Percentiles rank a stretch among this genome's conserved stretches.
Conservation (phyloP, 2,329 filamentous ascomycete species). For the Ophiostoma novo-ulmi region DNA sequence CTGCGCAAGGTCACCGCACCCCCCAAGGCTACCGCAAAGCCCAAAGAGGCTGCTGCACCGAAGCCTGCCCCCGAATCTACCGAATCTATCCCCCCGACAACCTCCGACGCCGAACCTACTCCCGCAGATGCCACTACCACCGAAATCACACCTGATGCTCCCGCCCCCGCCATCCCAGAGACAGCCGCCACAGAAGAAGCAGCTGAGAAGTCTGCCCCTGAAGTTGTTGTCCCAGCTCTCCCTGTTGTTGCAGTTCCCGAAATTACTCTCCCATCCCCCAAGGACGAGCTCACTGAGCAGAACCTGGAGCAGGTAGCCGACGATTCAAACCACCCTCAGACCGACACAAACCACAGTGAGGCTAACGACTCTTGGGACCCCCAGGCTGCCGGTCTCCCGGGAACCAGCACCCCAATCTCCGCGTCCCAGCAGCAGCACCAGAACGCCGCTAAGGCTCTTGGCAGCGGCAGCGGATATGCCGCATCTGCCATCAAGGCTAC, state of each 20-base stretch:
- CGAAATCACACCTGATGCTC: neutral
- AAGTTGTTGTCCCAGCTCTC: slow-evolving; percentile 38
- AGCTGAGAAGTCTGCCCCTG: slow-evolving; percentile 33
- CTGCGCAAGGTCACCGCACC: slow-evolving; percentile 54
- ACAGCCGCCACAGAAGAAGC: slow-evolving; percentile 29
- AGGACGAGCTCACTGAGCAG: slow-evolving; percentile 80
- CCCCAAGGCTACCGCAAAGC: slow-evolving; percentile 29
- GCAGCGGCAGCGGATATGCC: slow-evolving; percentile 61
- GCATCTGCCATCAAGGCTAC: slow-evolving; percentile 78
- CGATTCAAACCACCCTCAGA: slow-evolving; percentile 68
- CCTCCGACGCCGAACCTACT: slow-evolving; percentile 30
- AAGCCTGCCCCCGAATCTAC: slow-evolving; percentile 38
- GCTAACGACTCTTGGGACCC: slow-evolving; percentile 80
- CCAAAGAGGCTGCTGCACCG: slow-evolving; percentile 32
- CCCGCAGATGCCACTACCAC: slow-evolving; percentile 31
- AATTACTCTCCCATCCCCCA: slow-evolving; percentile 60
- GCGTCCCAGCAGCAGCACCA: slow-evolving; percentile 60
- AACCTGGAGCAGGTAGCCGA: slow-evolving; percentile 91
- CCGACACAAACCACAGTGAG: slow-evolving; percentile 82
- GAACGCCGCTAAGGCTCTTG: slow-evolving; percentile 52
- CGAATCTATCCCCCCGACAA: slow-evolving; percentile 41
- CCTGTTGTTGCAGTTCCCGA: slow-evolving; percentile 44
- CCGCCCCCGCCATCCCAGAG: slow-evolving; percentile 35
- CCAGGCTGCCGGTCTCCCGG: slow-evolving; percentile 53
- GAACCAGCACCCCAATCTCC: slow-evolving; percentile 62